A percentile compares a stretch with the other conserved stretches of the same genome.
These are phyloP conservation scores for Pichia membranifaciens DNA, from an alignment of 805 yeast species.

Conservation along the genomic window DNA sequence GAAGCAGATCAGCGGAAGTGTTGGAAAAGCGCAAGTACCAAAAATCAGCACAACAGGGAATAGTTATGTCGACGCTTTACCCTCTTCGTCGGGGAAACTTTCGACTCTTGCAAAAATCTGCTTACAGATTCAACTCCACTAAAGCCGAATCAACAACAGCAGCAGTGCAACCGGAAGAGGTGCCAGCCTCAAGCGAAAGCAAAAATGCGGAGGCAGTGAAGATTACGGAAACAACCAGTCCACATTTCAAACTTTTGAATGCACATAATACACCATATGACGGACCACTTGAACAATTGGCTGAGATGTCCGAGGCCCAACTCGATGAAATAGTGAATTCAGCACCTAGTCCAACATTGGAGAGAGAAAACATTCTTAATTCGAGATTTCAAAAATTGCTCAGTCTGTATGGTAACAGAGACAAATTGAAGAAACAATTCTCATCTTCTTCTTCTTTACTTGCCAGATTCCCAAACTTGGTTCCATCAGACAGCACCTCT, in stretches of 20 bases:
- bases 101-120: conserved; percentile 5
- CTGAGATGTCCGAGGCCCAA: conserved; percentile 21
- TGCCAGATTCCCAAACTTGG: conserved; percentile 52
- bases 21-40: too few relatives aligned
- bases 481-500: conserved; percentile 52
- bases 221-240: background rate
- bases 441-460: conserved; percentile 24
- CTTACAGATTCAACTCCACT: conserved; percentile 5
- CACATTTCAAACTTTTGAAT: conserved; percentile 5
- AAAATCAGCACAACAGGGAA: too few relatives aligned
- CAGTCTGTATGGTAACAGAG: conserved; percentile 23
- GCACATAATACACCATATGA: conserved; percentile 11
- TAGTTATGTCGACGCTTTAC: too few relatives aligned
- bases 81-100: conserved; percentile 1
- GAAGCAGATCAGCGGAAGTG: too few relatives aligned
- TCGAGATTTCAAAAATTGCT: conserved; percentile 25
- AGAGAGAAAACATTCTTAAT: conserved; percentile 26
- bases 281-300: conserved; percentile 16
- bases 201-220: background rate
- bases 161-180: background rate
- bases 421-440: conserved; percentile 19
- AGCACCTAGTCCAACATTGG: conserved; percentile 24
- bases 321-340: conserved; percentile 23
- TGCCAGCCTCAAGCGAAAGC: background rate
- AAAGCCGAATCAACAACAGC: background rate